Percentiles rank a stretch among this genome's conserved stretches.
Evolutionary conservation across 2,329 filamentous ascomycete genomes (phyloP).

Genomic region (Colletotrichum tamarilloi): DNA sequence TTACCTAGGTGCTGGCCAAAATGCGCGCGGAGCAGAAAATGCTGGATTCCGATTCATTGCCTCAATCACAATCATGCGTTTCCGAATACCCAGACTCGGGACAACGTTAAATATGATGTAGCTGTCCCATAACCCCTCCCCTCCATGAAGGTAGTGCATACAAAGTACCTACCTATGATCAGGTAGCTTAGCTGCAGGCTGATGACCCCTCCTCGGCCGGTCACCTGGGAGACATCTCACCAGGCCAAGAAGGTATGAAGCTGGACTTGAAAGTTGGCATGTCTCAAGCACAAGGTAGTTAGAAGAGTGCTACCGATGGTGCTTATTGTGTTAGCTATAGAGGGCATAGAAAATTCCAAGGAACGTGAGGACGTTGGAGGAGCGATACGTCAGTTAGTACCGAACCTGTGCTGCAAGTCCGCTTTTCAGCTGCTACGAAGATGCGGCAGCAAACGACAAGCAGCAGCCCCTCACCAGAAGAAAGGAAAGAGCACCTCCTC

Average conservation of each 20-base stretch:
- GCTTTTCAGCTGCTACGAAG: not conserved
- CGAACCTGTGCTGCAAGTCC: not conserved
- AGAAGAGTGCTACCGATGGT: not conserved
- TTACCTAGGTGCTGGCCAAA: no score
- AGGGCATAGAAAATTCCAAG: not conserved
- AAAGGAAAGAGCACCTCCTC: not conserved
- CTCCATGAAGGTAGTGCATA: not conserved
- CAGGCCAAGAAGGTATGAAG: not conserved
- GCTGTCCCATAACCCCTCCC: not conserved
- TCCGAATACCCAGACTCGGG: not conserved
- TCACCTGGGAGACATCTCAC: not conserved
- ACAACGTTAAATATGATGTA: not conserved
- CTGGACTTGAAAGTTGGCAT: not conserved
- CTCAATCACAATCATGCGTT: no score
- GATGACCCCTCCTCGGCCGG: constrained; percentile 4
- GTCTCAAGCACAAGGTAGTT: not conserved
- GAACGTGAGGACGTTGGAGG: not conserved
- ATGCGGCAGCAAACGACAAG: not conserved
- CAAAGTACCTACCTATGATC: not conserved
- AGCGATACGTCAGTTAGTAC: not conserved
- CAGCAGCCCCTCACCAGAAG: constrained; percentile 15
- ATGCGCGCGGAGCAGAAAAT: no score
- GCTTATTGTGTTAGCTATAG: not conserved
- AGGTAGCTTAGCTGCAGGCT: constrained; percentile 1
- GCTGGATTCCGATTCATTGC: no score